phyloP scores from a whole-genome alignment of 257 asterid species.

The Rehmannia glutinosa region DNA sequence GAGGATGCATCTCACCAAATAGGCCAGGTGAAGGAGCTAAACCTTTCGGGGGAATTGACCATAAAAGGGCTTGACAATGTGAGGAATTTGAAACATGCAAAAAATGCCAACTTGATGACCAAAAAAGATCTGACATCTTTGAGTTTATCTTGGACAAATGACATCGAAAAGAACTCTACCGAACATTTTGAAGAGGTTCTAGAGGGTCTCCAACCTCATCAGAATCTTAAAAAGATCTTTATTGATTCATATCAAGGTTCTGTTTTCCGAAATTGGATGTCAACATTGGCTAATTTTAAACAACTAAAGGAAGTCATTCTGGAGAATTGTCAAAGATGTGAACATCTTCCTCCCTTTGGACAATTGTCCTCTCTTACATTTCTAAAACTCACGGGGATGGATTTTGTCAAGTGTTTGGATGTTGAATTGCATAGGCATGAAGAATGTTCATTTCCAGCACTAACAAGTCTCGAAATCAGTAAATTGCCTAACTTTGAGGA shows the following conservation, averaged over 20 bases:
- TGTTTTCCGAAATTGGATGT: conserved; percentile 21
- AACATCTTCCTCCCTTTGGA: conserved; percentile 22
- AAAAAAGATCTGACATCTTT: conserved; percentile 9
- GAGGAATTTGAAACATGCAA: conserved; percentile 12
- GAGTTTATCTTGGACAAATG: conserved; percentile 8
- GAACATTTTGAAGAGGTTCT: conserved; percentile 23
- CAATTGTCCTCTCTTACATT: conserved; percentile 6
- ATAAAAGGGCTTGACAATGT: conserved; percentile 22
- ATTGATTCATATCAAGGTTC: conserved; percentile 20
- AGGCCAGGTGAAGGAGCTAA: conserved; percentile 21
- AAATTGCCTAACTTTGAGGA: conserved; percentile 9
- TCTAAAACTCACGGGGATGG: not conserved
- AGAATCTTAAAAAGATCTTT: conserved; percentile 9
- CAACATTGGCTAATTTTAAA: not conserved
- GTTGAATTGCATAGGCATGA: conserved; percentile 11
- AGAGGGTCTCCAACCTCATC: conserved; percentile 20
- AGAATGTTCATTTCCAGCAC: conserved; percentile 18
- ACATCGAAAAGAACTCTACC: not conserved
- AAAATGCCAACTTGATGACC: conserved; percentile 17
- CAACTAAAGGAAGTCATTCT: not conserved
- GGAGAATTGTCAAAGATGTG: conserved; percentile 5
- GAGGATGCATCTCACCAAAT: conserved; percentile 12
- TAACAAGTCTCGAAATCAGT: not conserved
- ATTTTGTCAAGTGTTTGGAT: conserved; percentile 6
- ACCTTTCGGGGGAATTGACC: conserved; percentile 15